These are phyloP conservation scores for Thozetella sp. DNA, from an alignment of 495 filamentous ascomycete species.

Conservation along the genomic window DNA sequence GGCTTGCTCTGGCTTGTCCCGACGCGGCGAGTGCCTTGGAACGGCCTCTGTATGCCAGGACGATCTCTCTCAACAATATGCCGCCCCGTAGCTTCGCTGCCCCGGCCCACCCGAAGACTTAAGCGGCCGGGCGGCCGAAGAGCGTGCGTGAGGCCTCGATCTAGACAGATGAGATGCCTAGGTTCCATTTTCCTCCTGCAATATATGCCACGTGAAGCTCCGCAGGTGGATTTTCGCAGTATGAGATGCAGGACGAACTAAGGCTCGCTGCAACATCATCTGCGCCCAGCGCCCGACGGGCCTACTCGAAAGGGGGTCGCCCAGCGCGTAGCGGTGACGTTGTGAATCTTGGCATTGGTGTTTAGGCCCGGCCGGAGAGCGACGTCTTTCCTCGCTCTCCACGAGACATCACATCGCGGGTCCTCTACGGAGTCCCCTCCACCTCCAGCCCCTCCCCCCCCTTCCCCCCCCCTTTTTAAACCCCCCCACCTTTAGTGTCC, in stretches of 20 bases:
- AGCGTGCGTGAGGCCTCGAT: too few species aligned
- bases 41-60: background rate
- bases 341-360: background rate
- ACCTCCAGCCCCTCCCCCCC: background rate
- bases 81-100: background rate
- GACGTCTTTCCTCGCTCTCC: background rate
- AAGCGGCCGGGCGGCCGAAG: too few species aligned
- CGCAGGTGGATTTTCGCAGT: background rate
- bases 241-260: conserved; percentile 3
- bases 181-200: conserved; percentile 1
- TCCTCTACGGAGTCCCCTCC: background rate
- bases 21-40: background rate
- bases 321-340: background rate
- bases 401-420: too few species aligned
- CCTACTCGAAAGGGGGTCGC: background rate
- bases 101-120: too few species aligned
- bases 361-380: background rate
- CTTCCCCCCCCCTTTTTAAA: background rate
- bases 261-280: conserved; percentile 1
- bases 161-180: background rate
- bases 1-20: background rate
- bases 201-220: background rate
- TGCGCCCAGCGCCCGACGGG: background rate
- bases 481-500: background rate
- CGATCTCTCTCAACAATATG: background rate